These are phyloP conservation scores for Delphinella strobiligena DNA, from an alignment of 2,329 filamentous ascomycete genomes.

Conservation along the genomic window DNA sequence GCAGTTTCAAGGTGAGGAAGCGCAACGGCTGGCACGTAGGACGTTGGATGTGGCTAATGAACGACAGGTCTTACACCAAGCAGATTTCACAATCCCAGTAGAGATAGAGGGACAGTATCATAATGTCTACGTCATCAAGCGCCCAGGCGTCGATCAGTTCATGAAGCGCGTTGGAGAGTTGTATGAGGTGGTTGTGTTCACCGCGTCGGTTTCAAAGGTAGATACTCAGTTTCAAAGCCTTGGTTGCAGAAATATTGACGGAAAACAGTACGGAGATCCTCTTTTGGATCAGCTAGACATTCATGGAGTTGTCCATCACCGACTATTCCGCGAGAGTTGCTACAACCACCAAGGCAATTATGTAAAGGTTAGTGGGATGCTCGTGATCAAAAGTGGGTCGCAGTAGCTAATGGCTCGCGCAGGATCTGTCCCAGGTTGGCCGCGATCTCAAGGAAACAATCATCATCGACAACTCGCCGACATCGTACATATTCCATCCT, in stretches of 20 bases:
- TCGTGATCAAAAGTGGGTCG: neutral
- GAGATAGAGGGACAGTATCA: conserved; percentile 99
- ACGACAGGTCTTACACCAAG: conserved; percentile 80
- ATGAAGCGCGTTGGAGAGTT: conserved; percentile 97
- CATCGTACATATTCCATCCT: conserved; percentile 98
- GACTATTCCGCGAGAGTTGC: conserved; percentile 94
- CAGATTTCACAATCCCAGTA: conserved; percentile 96
- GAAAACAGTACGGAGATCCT: conserved; percentile 79
- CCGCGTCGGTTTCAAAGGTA: conserved; percentile 95
- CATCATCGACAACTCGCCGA: conserved; percentile 98
- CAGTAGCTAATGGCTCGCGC: neutral
- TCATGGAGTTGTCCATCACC: conserved; percentile 89
- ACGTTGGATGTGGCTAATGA: conserved; percentile 6
- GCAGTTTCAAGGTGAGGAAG: conserved; percentile 79
- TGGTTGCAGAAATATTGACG: neutral
- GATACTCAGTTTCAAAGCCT: conserved; percentile 9
- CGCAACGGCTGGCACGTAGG: neutral
- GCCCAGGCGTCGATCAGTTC: conserved; percentile 95
- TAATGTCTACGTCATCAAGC: conserved; percentile 98
- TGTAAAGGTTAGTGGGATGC: conserved; percentile 53
- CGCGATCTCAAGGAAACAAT: conserved; percentile 94
- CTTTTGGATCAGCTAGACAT: conserved; percentile 94
- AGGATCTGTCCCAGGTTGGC: conserved; percentile 91
- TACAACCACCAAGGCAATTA: conserved; percentile 99
- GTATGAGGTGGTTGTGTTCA: conserved; percentile 98